Percentiles rank a stretch among this genome's conserved stretches.
Conservation (phyloP, 352 stramenopile species). For the Phytophthora cryptogea region DNA sequence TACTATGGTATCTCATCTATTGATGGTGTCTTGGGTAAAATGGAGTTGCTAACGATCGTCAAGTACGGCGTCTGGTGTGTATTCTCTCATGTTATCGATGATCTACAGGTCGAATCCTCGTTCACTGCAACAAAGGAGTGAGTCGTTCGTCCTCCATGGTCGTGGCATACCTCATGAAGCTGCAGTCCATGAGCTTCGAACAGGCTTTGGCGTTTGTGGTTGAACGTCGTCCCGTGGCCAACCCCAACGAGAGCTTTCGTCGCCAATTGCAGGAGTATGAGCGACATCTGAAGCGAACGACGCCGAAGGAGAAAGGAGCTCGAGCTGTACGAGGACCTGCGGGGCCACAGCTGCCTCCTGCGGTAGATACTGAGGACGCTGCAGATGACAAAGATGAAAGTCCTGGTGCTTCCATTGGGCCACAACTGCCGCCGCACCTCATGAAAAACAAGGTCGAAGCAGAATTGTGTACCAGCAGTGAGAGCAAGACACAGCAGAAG, state of each 20-base stretch:
- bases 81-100: slow-evolving; percentile 11
- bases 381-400: slow-evolving; percentile 3
- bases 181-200: slow-evolving; percentile 60
- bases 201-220: slow-evolving; percentile 71
- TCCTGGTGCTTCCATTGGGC: slow-evolving; percentile 49
- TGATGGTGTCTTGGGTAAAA: neutral
- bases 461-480: neutral
- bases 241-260: slow-evolving; percentile 78
- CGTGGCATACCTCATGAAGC: slow-evolving; percentile 91
- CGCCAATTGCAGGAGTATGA: slow-evolving; percentile 64
- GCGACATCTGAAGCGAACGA: slow-evolving; percentile 42
- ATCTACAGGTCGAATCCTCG: slow-evolving; percentile 76
- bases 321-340: slow-evolving; percentile 29
- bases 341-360: slow-evolving; percentile 31
- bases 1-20: slow-evolving; percentile 80
- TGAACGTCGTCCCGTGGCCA: slow-evolving; percentile 57
- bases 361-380: neutral
- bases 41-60: slow-evolving; percentile 36
- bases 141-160: slow-evolving; percentile 90
- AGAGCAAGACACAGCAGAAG: slow-evolving; percentile 1
- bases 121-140: slow-evolving; percentile 93
- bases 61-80: slow-evolving; percentile 39
- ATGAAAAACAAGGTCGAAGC: slow-evolving; percentile 4
- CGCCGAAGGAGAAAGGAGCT: slow-evolving; percentile 28
- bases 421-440: slow-evolving; percentile 59